These are phyloP conservation scores for Manihot esculenta DNA, from an alignment of 441 rosid species.

Conservation along the genomic window DNA sequence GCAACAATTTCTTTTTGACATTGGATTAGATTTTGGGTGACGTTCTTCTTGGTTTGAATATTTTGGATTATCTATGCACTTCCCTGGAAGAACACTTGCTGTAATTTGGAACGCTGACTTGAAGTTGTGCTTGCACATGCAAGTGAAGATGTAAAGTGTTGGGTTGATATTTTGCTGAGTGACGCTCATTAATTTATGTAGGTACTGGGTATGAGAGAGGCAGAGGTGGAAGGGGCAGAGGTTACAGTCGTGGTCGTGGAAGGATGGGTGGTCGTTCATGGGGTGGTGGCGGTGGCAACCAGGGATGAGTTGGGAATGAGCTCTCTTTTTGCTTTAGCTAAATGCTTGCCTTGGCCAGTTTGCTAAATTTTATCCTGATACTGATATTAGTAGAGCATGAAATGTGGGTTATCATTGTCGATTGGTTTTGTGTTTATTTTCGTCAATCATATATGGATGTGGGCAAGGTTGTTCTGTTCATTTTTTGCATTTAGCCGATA, in stretches of 20 bases:
- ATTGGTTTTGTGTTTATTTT: conserved; percentile 30
- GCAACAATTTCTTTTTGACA: background rate
- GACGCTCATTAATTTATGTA: conserved; percentile 4
- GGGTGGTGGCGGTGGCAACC: conserved; percentile 49
- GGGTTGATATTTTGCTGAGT: background rate
- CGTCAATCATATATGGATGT: conserved; percentile 25
- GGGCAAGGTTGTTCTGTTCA: conserved; percentile 37
- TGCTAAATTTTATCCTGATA: conserved; percentile 27
- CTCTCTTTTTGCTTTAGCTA: conserved; percentile 37
- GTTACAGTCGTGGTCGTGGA: conserved; percentile 61
- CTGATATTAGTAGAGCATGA: conserved; percentile 37
- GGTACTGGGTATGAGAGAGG: conserved; percentile 59
- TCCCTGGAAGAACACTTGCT: no score
- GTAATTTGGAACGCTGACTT: background rate
- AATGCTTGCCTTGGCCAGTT: conserved; percentile 47
- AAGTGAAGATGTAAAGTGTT: background rate
- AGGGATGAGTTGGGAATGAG: conserved; percentile 25
- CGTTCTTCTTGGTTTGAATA: no score
- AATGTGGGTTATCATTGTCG: conserved; percentile 32
- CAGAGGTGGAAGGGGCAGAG: conserved; percentile 57
- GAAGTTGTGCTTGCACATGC: no score
- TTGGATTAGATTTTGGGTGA: background rate
- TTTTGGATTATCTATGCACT: no score
- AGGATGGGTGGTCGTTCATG: conserved; percentile 57
- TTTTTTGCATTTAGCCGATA: conserved; percentile 44